Evolutionary conservation across 2,329 filamentous ascomycete species (phyloP), one percentile per base, ranked within the genome.

Genomic region (Didymella glomerata): DNA sequence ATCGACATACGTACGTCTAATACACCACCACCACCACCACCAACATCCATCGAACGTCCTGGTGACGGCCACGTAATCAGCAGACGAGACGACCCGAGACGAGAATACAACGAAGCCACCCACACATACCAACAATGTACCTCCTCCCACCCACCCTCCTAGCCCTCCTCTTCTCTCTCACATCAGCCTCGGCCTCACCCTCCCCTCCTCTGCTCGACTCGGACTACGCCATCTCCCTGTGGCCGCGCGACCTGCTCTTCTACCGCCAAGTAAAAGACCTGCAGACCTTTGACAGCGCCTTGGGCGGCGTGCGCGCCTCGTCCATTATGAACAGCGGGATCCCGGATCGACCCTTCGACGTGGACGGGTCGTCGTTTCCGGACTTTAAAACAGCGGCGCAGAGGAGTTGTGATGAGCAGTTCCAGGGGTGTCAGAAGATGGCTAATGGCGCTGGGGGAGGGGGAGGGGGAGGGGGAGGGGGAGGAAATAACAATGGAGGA

Each of bases 391-490:
- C 81, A 1, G 88, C 88, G 18, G 79, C 82, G 36, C 83, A 88
- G 76, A 80, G 88, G 46, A 84, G 85, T 25, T 90, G 88, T 68
- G 83, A 87, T 61, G 83, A 86, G 47, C 86, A 90, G 78, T 84
- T 86, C 74, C 87, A 88, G 69, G 75, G 73, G 8, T 90, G 88
- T 71, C 78, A 82, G 30, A 13, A 63, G 30, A 45, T 48, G 48
- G 74, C 74, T 41, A 78, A 87, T 64, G 48, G n/a, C 28, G 30
- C 27, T 9, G 27, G 27, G 2, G 27, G 27, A 8, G 14, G 40
- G 27, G 30, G 40, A 9, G 30, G 34, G 4, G 38, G 32, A 30
- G 28, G 28, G 10, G 10, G 28, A 3, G 20, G 20, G 8, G 32
- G 38, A 10, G 53, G 57, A 2, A n/a, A n/a, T 20, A 16, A 7